These are phyloP conservation scores for Phytopythium delawarense DNA, from an alignment of 352 stramenopile genomes.

Conservation along the genomic window DNA sequence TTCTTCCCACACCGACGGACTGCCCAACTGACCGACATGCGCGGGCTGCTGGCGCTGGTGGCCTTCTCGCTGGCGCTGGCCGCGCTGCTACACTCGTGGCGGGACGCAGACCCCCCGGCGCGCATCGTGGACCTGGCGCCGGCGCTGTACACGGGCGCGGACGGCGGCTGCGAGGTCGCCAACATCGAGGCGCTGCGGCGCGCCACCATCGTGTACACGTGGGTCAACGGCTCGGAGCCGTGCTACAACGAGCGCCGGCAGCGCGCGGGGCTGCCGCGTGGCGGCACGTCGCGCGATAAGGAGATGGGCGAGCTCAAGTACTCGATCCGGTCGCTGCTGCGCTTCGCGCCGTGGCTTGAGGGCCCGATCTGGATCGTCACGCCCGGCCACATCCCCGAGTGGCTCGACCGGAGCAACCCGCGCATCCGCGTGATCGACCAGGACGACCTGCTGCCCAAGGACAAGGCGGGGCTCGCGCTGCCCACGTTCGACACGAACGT, in stretches of 20 bases:
- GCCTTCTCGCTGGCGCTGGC: constrained; percentile 43
- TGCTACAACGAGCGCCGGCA: constrained; percentile 71
- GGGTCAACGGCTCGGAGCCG: constrained; percentile 77
- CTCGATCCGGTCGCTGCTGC: constrained; percentile 75
- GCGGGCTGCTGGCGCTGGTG: constrained; percentile 37
- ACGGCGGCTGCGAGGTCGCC: constrained; percentile 64
- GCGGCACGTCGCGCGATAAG: constrained; percentile 71
- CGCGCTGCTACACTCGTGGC: constrained; percentile 37
- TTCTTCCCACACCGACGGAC: neutral
- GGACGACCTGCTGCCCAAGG: constrained; percentile 59
- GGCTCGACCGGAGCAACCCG: constrained; percentile 65
- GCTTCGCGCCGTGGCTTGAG: constrained; percentile 75
- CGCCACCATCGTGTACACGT: constrained; percentile 81
- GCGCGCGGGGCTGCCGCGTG: constrained; percentile 41
- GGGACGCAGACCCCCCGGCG: constrained; percentile 43
- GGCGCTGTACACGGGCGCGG: constrained; percentile 55
- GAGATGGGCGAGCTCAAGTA: constrained; percentile 88
- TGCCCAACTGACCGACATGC: constrained; percentile 4
- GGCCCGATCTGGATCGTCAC: constrained; percentile 84
- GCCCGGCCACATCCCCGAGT: constrained; percentile 75
- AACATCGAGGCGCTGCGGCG: constrained; percentile 62
- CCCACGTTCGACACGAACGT: constrained; percentile 83
- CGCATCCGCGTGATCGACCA: constrained; percentile 74
- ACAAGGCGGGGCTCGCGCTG: constrained; percentile 35
- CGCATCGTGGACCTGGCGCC: constrained; percentile 48